phyloP scores from a whole-genome alignment of 805 yeast species.

The Ogataea thermomethanolica region DNA sequence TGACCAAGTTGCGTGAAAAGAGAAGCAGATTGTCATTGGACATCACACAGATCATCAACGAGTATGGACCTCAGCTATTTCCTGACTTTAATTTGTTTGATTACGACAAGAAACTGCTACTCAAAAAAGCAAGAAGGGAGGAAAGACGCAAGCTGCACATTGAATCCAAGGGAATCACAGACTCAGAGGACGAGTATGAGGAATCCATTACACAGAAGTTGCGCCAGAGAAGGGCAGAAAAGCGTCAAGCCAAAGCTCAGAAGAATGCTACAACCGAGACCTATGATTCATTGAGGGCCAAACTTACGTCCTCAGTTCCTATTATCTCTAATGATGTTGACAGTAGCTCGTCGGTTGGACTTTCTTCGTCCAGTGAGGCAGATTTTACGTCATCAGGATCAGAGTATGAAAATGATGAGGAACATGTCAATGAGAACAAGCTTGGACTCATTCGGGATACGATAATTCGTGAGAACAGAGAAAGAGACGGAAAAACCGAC shows the following conservation, averaged over 20 bases:
- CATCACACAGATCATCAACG: slow-evolving; percentile 76
- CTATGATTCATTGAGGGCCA: slow-evolving; percentile 34
- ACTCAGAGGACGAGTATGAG: slow-evolving; percentile 46
- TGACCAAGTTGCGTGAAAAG: slow-evolving; percentile 54
- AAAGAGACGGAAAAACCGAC: slow-evolving; percentile 17
- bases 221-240: slow-evolving; percentile 39
- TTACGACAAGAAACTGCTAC: slow-evolving; percentile 38
- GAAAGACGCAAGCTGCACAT: slow-evolving; percentile 26
- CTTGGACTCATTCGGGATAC: slow-evolving; percentile 27
- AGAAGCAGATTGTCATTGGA: slow-evolving; percentile 63
- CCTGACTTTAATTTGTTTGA: slow-evolving; percentile 73
- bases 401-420: slow-evolving; percentile 16
- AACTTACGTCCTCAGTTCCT: slow-evolving; percentile 48
- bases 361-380: slow-evolving; percentile 29
- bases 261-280: slow-evolving; percentile 10
- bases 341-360: slow-evolving; percentile 29
- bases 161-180: slow-evolving; percentile 19
- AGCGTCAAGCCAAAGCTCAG: slow-evolving; percentile 27
- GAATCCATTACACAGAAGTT: slow-evolving; percentile 46
- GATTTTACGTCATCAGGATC: slow-evolving; percentile 23
- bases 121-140: slow-evolving; percentile 27
- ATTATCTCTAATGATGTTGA: slow-evolving; percentile 47
- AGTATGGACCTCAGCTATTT: slow-evolving; percentile 77
- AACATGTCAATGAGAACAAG: slow-evolving; percentile 5
- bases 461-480: slow-evolving; percentile 30